Evolutionary conservation across 345 rosid species (phyloP).

Genomic region (Salix purpurea): DNA sequence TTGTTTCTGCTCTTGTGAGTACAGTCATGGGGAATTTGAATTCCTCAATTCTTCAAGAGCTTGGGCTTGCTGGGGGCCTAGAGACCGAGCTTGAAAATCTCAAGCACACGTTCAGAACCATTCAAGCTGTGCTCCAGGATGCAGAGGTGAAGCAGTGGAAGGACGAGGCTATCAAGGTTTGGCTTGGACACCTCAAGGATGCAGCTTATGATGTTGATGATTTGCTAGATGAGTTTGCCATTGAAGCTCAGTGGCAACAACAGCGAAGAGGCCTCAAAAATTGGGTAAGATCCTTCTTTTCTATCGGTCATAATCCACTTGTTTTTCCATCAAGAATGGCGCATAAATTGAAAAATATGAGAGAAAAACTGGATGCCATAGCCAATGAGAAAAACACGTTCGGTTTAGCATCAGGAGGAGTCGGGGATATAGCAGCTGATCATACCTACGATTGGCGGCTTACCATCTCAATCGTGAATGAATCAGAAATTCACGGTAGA

Average conservation of each 20-base stretch:
- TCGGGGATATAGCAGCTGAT: too few relatives aligned
- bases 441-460: too few relatives aligned
- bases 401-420: too few relatives aligned
- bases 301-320: too few relatives aligned
- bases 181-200: not conserved
- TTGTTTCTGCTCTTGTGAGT: slow-evolving; percentile 3
- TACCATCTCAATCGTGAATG: too few relatives aligned
- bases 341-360: too few relatives aligned
- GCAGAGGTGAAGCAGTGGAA: slow-evolving; percentile 15
- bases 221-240: slow-evolving; percentile 1
- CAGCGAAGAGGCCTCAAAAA: not conserved
- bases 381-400: too few relatives aligned
- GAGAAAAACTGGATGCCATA: too few relatives aligned
- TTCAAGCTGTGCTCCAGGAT: slow-evolving; percentile 11
- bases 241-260: not conserved
- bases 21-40: not conserved
- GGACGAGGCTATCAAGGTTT: not conserved
- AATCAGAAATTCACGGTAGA: too few relatives aligned
- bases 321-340: too few relatives aligned
- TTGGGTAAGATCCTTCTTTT: too few relatives aligned
- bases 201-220: slow-evolving; percentile 10
- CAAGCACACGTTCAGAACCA: not conserved
- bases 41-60: not conserved
- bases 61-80: not conserved
- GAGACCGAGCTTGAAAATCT: not conserved